Conservation (phyloP, 331 rosid genomes). For the Quercus phellos region DNA sequence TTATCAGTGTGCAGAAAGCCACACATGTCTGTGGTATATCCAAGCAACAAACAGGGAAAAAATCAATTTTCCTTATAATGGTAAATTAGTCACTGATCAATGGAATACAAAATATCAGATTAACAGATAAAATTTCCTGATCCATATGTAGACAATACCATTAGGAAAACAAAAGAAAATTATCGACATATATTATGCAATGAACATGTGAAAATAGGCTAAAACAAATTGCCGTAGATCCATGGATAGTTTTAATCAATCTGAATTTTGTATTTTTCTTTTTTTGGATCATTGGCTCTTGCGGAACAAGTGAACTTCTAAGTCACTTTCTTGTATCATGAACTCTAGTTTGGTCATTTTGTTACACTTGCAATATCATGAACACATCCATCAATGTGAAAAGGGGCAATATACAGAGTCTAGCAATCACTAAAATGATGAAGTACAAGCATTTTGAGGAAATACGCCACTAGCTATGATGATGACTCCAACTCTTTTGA, state of each 20-base stretch:
- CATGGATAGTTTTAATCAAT: neutral
- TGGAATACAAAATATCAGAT: neutral
- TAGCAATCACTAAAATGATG: neutral
- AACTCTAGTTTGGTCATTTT: neutral
- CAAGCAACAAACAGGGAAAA: neutral
- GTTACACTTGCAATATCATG: neutral
- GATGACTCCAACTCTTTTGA: neutral
- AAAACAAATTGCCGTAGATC: neutral
- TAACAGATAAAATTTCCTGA: neutral
- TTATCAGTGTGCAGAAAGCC: constrained; percentile 5
- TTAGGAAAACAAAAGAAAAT: neutral
- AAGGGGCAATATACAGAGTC: neutral
- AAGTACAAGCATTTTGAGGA: neutral
- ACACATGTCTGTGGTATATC: neutral
- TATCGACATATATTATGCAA: neutral
- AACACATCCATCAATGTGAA: neutral
- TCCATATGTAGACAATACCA: neutral
- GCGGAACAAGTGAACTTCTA: neutral
- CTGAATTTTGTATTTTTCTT: neutral
- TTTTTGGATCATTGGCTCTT: neutral
- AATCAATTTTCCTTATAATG: neutral
- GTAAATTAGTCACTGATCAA: neutral
- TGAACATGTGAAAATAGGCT: neutral
- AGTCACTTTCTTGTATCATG: neutral
- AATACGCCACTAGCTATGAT: neutral